These are phyloP conservation scores for Gymnopilus junonius DNA, from an alignment of 768 basidiomycete genomes.

Conservation along the genomic window DNA sequence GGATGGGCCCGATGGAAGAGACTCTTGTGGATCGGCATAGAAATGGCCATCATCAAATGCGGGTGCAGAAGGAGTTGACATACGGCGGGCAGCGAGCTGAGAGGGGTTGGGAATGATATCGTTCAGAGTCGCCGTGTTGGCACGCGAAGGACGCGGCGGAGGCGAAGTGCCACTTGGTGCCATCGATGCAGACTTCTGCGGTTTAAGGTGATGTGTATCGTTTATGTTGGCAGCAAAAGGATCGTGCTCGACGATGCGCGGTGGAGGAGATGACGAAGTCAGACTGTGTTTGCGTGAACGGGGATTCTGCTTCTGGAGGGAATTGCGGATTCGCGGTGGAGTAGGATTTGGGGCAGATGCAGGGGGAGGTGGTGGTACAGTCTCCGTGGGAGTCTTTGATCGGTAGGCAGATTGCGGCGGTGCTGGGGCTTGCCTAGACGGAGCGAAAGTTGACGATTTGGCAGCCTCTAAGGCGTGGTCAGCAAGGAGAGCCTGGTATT, in stretches of 20 bases:
- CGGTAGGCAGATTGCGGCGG: conserved; percentile 45
- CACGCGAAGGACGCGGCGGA: conserved; percentile 81
- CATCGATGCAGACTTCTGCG: conserved; percentile 37
- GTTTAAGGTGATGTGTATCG: conserved; percentile 32
- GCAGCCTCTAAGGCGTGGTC: conserved; percentile 62
- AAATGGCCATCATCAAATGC: conserved; percentile 42
- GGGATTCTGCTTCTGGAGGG: conserved; percentile 65
- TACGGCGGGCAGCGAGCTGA: conserved; percentile 49
- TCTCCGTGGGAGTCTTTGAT: conserved; percentile 52
- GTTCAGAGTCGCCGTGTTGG: conserved; percentile 81
- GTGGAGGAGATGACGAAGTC: conserved; percentile 38
- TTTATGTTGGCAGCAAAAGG: conserved; percentile 55
- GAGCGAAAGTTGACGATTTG: conserved; percentile 38
- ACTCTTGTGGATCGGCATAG: conserved; percentile 49
- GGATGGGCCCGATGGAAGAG: conserved; percentile 39
- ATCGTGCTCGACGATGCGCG: conserved; percentile 53
- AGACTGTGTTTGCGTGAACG: conserved; percentile 57
- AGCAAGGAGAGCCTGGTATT: conserved; percentile 74
- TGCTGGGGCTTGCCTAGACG: conserved; percentile 42
- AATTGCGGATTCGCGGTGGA: conserved; percentile 50
- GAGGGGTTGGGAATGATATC: conserved; percentile 64
- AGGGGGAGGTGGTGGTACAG: conserved; percentile 34
- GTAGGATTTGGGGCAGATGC: conserved; percentile 31
- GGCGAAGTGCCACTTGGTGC: conserved; percentile 48
- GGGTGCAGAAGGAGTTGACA: conserved; percentile 49